Base-by-base conservation (phyloP, 495 filamentous ascomycete species). In the Terfezia boudieri region DNA sequence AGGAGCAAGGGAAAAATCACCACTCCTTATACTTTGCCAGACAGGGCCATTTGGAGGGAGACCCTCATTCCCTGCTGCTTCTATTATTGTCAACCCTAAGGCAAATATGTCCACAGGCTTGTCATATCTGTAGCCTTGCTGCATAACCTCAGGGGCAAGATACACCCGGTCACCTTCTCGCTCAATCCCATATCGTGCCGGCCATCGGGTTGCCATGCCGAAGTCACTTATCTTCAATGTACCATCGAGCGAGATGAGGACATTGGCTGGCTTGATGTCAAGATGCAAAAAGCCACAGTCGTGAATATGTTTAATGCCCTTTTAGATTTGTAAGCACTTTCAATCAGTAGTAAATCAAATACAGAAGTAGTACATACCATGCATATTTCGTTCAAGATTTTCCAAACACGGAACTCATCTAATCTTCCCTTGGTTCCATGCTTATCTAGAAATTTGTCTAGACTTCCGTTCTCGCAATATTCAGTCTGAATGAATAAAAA, bases 341-440 rank as follows among this genome's bases (percentile, higher is more conserved):
- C 26, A 32, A 1, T 32, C 26, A 5, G 36, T 36, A 55, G 36
- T 54, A 36, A 32, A 20, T 20, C 20, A 20, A 20, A 20, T 20
- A 20, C 12, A 52, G 36, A 49, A 43, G 3, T 38, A 16, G 56
- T 41, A 72, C 78, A 67, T 74, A 89, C 85, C 71, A 80, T 70
- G 58, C 79, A 73, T 38, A 90, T 59, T 63, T 98, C 90, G 9
- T 92, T 73, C 57, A 94, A 69, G 46, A 96, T 86, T 68, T 98
- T 98, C 90, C 90, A 98, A 61, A 96, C 92, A 26, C 90, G 74
- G 66, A 96, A 98, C 64, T 96, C 90, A 70, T 98, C 90, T 54
- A 98, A 67, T 59, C 89, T 77, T 50, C 84, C 86, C 64, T 82
- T 84, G 52, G 78, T 70, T 7, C 90, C 90, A 56, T 83, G 78